A percentile compares a stretch with the other conserved stretches of the same genome.
phyloP scores from a whole-genome alignment of 2,329 filamentous ascomycete genomes.

The Zelopaecilomyces penicillatus region DNA sequence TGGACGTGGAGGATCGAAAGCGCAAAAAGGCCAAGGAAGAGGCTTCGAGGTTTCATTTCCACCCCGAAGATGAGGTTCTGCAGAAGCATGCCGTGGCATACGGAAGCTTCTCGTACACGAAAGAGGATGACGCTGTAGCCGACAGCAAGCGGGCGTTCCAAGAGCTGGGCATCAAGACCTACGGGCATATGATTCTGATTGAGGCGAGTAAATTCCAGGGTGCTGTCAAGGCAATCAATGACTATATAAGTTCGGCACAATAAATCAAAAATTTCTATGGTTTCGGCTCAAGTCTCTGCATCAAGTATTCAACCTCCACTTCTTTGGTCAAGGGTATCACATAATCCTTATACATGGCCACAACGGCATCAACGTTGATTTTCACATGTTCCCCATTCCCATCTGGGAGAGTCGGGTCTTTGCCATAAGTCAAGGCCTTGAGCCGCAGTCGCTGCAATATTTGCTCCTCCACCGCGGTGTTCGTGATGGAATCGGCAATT shows the following conservation, averaged over 20 bases:
- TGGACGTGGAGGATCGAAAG: conserved; percentile 55
- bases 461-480: conserved; percentile 80
- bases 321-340: conserved; percentile 98
- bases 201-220: conserved; percentile 68
- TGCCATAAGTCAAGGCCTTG: conserved; percentile 91
- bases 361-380: conserved; percentile 87
- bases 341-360: conserved; percentile 81
- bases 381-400: conserved; percentile 55
- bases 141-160: conserved; percentile 94
- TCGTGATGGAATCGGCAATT: conserved; percentile 85
- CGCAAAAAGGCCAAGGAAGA: conserved; percentile 58
- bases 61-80: conserved; percentile 88
- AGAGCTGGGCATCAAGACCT: conserved; percentile 79
- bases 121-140: conserved; percentile 69
- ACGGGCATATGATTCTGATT: conserved; percentile 79
- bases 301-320: conserved; percentile 95
- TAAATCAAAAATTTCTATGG: conserved; percentile 15
- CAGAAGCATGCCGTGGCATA: conserved; percentile 64
- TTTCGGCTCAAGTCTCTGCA: conserved; percentile 66
- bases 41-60: conserved; percentile 74
- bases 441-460: conserved; percentile 77
- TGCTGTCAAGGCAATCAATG: conserved; percentile 66
- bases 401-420: conserved; percentile 62
- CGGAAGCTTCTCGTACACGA: conserved; percentile 69
- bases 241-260: conserved; percentile 57